Conservation (phyloP, 805 yeast species). For the Cyberlindnera subsufficiens region DNA sequence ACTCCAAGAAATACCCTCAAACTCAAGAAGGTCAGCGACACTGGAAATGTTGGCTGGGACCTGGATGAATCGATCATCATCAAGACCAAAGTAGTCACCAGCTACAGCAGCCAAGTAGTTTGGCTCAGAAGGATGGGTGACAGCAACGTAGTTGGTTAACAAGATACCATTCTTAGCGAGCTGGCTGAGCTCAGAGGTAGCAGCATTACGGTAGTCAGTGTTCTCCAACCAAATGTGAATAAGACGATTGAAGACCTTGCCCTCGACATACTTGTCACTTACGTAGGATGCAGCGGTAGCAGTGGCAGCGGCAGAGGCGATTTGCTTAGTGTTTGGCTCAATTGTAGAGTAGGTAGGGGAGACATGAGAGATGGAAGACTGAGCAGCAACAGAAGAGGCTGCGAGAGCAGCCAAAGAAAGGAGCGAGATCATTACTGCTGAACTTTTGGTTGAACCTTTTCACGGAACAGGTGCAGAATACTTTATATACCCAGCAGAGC, state of each 20-base stretch:
- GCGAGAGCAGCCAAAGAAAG: too few relatives aligned
- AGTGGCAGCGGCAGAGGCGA: constrained; percentile 9
- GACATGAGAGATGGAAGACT: too few relatives aligned
- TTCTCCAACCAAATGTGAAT: constrained; percentile 45
- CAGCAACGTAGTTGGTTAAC: constrained; percentile 45
- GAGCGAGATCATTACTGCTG: too few relatives aligned
- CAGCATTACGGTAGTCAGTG: constrained; percentile 47
- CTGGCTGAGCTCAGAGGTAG: constrained; percentile 35
- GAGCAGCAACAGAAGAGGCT: too few relatives aligned
- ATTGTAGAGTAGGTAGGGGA: constrained; percentile 5
- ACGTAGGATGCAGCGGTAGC: constrained; percentile 13
- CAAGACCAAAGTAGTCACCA: constrained; percentile 47
- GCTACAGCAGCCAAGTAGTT: constrained; percentile 37
- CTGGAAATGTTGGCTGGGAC: constrained; percentile 42
- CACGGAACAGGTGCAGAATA: too few relatives aligned
- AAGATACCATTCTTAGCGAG: constrained; percentile 39
- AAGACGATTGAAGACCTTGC: constrained; percentile 35
- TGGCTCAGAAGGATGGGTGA: constrained; percentile 51
- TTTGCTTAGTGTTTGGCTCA: constrained; percentile 4
- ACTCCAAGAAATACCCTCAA: constrained; percentile 42
- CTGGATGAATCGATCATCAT: constrained; percentile 37
- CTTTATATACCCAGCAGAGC: too few relatives aligned
- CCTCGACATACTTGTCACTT: constrained; percentile 30
- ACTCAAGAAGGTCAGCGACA: constrained; percentile 37
- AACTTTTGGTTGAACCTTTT: too few relatives aligned